Conservation (phyloP, 495 filamentous ascomycete genomes). For the Aspergillus bertholletiae region DNA sequence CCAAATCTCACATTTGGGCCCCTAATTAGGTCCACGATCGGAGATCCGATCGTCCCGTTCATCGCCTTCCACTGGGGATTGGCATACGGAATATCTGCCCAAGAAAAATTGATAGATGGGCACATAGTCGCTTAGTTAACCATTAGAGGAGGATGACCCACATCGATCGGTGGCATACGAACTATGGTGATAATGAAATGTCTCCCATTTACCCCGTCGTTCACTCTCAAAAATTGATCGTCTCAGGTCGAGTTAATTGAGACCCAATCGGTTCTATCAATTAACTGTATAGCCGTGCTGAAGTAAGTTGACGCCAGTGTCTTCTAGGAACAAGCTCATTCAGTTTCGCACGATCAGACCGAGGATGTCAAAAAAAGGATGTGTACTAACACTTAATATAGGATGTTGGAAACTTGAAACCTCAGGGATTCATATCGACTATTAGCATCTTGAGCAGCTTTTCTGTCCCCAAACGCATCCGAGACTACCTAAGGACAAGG, state of each 20-base stretch:
- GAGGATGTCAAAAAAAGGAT: too few relatives aligned
- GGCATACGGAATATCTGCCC: too few relatives aligned
- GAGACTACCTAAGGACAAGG: background rate
- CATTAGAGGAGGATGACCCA: background rate
- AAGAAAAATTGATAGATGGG: background rate
- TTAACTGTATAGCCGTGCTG: too few relatives aligned
- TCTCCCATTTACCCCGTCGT: background rate
- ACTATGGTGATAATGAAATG: background rate
- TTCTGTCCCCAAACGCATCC: background rate
- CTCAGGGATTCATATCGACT: background rate
- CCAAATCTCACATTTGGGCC: background rate
- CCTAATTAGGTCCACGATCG: background rate
- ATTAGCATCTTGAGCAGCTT: background rate
- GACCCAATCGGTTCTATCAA: too few relatives aligned
- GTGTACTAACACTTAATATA: background rate
- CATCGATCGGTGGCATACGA: background rate
- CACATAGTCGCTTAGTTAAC: background rate
- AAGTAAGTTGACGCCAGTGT: background rate
- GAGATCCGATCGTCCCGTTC: background rate
- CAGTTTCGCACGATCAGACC: background rate
- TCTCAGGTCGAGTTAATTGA: background rate
- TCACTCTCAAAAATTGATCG: background rate
- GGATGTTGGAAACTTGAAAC: background rate
- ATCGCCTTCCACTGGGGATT: background rate
- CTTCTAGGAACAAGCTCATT: background rate